Conservation (phyloP, 2,329 filamentous ascomycete species). For the Ceratocystis eucalypticola region DNA sequence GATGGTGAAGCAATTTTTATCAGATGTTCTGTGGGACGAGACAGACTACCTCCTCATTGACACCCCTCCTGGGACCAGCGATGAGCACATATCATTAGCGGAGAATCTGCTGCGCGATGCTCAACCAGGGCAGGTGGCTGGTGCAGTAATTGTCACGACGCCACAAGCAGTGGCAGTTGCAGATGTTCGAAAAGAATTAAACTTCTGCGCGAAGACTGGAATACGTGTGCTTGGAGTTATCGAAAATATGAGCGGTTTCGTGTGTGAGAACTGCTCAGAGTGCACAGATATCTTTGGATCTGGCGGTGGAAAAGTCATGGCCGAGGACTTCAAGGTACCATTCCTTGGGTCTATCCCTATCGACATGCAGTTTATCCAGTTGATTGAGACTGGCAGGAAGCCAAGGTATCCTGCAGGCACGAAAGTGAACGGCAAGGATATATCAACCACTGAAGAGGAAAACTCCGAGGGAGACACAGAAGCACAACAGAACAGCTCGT, state of each 20-base stretch:
- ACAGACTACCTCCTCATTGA: slow-evolving; percentile 92
- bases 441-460: slow-evolving; percentile 25
- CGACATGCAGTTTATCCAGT: slow-evolving; percentile 76
- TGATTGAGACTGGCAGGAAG: slow-evolving; percentile 60
- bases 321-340: slow-evolving; percentile 65
- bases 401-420: slow-evolving; percentile 60
- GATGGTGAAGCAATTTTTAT: slow-evolving; percentile 93
- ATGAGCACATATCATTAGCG: slow-evolving; percentile 91
- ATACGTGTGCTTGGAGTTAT: slow-evolving; percentile 75
- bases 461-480: slow-evolving; percentile 18
- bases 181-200: slow-evolving; percentile 88
- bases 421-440: slow-evolving; percentile 42
- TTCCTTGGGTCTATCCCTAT: slow-evolving; percentile 84
- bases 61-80: slow-evolving; percentile 88
- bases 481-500: slow-evolving; percentile 24
- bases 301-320: slow-evolving; percentile 82
- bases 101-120: slow-evolving; percentile 62
- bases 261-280: slow-evolving; percentile 67
- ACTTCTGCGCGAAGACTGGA: slow-evolving; percentile 77
- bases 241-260: slow-evolving; percentile 91
- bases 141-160: slow-evolving; percentile 89
- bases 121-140: slow-evolving; percentile 56
- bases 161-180: slow-evolving; percentile 88
- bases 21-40: slow-evolving; percentile 75
- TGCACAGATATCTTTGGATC: slow-evolving; percentile 90